phyloP scores from a whole-genome alignment of 169 alveolate genomes.

The Eimeria acervulina region DNA sequence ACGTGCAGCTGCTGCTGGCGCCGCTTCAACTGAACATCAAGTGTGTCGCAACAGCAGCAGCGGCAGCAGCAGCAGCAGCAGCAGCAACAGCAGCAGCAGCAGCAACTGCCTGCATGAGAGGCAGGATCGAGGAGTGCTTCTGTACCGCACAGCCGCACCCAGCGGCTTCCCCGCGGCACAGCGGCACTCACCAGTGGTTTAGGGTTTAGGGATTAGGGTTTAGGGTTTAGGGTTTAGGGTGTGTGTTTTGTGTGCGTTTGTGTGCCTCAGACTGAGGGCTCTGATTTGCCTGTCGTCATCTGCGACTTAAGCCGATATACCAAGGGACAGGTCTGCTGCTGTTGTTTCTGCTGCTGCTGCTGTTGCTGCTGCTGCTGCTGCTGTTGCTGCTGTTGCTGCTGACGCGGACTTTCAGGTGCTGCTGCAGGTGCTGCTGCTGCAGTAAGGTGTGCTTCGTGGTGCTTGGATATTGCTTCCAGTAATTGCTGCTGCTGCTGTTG shows the following conservation, averaged over 20 bases:
- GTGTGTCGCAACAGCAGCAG: slow-evolving; percentile 25
- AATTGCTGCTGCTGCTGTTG: slow-evolving; percentile 4
- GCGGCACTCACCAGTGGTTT: not conserved
- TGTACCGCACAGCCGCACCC: not conserved
- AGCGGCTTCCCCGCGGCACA: not conserved
- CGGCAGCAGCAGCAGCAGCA: slow-evolving; percentile 13
- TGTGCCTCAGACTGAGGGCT: not conserved
- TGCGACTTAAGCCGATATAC: slow-evolving; percentile 26
- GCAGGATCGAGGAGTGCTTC: not conserved
- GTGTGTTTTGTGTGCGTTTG: not conserved
- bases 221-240: slow-evolving; percentile 45
- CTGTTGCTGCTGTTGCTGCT: not conserved
- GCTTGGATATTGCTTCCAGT: not conserved
- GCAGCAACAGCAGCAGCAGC: not conserved
- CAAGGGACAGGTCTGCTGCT: not conserved
- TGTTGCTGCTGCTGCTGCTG: not conserved
- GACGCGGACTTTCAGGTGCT: not conserved
- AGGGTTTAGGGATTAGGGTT: slow-evolving; percentile 46
- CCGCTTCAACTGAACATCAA: not conserved
- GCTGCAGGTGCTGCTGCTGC: not conserved
- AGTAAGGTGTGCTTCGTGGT: not conserved
- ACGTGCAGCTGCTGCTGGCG: slow-evolving; percentile 21
- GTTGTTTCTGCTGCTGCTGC: slow-evolving; percentile 29
- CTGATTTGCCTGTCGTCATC: not conserved
- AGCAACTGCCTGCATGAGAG: too few relatives aligned